Conservation (phyloP, 495 filamentous ascomycete genomes). For the Eremomyces bilateralis region DNA sequence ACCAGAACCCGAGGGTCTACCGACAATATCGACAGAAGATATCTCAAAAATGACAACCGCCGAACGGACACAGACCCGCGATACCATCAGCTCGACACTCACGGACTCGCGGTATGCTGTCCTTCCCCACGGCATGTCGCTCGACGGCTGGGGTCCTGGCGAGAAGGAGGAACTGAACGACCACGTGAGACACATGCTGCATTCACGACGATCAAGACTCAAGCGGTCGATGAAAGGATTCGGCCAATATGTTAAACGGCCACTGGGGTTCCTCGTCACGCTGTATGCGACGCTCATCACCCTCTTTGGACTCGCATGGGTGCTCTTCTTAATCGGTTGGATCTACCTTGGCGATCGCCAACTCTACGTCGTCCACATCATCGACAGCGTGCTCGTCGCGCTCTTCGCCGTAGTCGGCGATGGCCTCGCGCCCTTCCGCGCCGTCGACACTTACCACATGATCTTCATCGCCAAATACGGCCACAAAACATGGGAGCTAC, state of each 20-base stretch:
- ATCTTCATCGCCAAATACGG: slow-evolving; percentile 45
- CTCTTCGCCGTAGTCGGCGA: slow-evolving; percentile 61
- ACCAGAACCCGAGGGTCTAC: background rate
- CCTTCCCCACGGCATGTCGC: slow-evolving; percentile 36
- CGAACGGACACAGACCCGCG: slow-evolving; percentile 7
- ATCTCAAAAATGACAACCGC: background rate
- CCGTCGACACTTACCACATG: slow-evolving; percentile 68
- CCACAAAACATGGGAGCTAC: slow-evolving; percentile 47
- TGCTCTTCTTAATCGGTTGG: slow-evolving; percentile 67
- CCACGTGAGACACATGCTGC: slow-evolving; percentile 61
- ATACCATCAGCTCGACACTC: slow-evolving; percentile 25
- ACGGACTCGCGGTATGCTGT: slow-evolving; percentile 31
- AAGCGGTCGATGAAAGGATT: slow-evolving; percentile 57
- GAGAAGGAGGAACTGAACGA: slow-evolving; percentile 57
- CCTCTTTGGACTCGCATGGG: slow-evolving; percentile 61
- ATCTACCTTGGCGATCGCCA: slow-evolving; percentile 57
- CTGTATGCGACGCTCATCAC: slow-evolving; percentile 66
- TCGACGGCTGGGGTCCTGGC: slow-evolving; percentile 46
- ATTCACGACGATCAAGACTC: slow-evolving; percentile 53
- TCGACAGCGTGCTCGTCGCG: slow-evolving; percentile 56
- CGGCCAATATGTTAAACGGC: slow-evolving; percentile 45
- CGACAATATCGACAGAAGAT: background rate
- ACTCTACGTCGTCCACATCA: slow-evolving; percentile 47
- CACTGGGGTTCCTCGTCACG: slow-evolving; percentile 55
- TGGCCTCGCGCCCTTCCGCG: slow-evolving; percentile 52